A percentile compares a stretch with the other conserved stretches of the same genome.
Conservation (phyloP, 495 filamentous ascomycete species). For the Emericellopsis terricola region DNA sequence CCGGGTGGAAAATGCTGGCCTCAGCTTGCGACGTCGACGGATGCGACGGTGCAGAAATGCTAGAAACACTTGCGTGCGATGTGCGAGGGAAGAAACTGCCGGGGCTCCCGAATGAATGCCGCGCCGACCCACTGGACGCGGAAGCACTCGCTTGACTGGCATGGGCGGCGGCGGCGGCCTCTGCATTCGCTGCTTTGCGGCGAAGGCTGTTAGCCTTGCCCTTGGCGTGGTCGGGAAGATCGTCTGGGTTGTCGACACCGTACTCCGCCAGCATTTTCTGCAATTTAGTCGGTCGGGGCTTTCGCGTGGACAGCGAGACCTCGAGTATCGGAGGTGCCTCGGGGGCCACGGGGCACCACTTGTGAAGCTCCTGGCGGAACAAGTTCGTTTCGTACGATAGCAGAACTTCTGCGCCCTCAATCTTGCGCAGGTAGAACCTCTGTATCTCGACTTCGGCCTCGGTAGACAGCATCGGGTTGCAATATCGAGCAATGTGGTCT, state of each 20-base stretch:
- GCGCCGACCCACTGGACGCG: constrained; percentile 4
- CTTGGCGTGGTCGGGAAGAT: constrained; percentile 64
- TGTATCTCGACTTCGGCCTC: constrained; percentile 73
- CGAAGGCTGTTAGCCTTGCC: constrained; percentile 52
- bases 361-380: constrained; percentile 90
- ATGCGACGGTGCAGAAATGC: constrained; percentile 15
- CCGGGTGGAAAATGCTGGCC: constrained; percentile 7
- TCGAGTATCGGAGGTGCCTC: constrained; percentile 69
- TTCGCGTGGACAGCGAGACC: constrained; percentile 79
- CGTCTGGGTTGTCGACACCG: constrained; percentile 72
- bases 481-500: constrained; percentile 59
- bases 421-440: constrained; percentile 96
- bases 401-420: constrained; percentile 93
- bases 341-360: constrained; percentile 85
- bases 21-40: constrained; percentile 11
- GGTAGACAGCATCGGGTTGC: constrained; percentile 63
- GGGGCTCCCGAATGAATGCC: constrained; percentile 1
- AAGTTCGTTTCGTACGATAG: constrained; percentile 90
- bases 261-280: constrained; percentile 86
- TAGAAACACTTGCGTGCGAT: constrained; percentile 22
- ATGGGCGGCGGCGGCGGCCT: constrained; percentile 17
- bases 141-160: no score
- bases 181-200: constrained; percentile 33
- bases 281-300: constrained; percentile 91
- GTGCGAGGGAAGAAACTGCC: constrained; percentile 17